phyloP scores from a whole-genome alignment of 2,329 filamentous ascomycete genomes.

The Fusarium multiceps region DNA sequence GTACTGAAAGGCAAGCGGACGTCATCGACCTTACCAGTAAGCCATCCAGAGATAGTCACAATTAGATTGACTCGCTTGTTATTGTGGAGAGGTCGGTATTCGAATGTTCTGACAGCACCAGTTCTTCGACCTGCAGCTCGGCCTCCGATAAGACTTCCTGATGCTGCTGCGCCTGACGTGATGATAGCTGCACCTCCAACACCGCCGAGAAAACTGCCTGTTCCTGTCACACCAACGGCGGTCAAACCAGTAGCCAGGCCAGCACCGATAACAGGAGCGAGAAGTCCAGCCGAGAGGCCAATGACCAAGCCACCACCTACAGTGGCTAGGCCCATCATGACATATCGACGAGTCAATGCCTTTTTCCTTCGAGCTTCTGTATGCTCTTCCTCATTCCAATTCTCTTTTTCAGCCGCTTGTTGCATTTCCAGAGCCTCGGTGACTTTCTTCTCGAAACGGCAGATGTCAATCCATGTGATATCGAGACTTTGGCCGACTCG shows the following conservation, averaged over 20 bases:
- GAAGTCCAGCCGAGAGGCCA: slow-evolving; percentile 88
- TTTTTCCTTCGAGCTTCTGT: slow-evolving; percentile 86
- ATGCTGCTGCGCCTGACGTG: slow-evolving; percentile 86
- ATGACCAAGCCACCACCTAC: slow-evolving; percentile 96
- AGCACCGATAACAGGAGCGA: slow-evolving; percentile 93
- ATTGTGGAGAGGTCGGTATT: slow-evolving; percentile 96
- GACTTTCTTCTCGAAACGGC: slow-evolving; percentile 95
- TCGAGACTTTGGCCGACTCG: slow-evolving; percentile 82
- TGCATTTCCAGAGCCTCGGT: slow-evolving; percentile 99
- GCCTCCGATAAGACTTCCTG: slow-evolving; percentile 86
- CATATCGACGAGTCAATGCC: slow-evolving; percentile 83
- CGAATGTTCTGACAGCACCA: slow-evolving; percentile 93
- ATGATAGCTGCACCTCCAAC: slow-evolving; percentile 94
- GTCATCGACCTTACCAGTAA: slow-evolving; percentile 97
- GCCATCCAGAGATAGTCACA: slow-evolving; percentile 95
- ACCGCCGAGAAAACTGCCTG: slow-evolving; percentile 87
- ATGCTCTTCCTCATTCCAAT: slow-evolving; percentile 97
- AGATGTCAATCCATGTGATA: slow-evolving; percentile 92
- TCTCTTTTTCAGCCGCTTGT: slow-evolving; percentile 91
- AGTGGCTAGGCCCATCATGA: slow-evolving; percentile 96
- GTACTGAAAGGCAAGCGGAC: slow-evolving; percentile 96
- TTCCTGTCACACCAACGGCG: slow-evolving; percentile 92
- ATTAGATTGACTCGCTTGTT: slow-evolving; percentile 98
- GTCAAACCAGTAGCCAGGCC: slow-evolving; percentile 95
- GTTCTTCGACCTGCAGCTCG: slow-evolving; percentile 88